Evolutionary conservation across 108 stramenopile species (phyloP).

Genomic region (Cyclotella kingstonii): DNA sequence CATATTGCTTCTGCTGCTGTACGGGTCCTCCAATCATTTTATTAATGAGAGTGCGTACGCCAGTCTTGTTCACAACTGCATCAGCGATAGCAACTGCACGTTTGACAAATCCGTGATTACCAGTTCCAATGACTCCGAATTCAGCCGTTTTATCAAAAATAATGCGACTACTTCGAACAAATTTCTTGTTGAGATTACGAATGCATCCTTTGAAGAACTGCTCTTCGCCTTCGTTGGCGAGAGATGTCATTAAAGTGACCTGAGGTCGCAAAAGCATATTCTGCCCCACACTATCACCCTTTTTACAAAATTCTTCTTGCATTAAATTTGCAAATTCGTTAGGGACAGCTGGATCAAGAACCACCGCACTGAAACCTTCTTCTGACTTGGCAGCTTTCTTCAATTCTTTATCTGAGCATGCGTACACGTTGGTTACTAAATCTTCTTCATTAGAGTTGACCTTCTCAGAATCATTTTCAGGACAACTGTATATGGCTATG

Average conservation of each 20-base stretch:
- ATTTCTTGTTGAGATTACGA: conserved; percentile 21
- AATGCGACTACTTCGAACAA: conserved; percentile 42
- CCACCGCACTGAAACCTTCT: conserved; percentile 45
- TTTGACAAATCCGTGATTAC: conserved; percentile 37
- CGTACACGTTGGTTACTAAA: conserved; percentile 21
- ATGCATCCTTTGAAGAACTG: conserved; percentile 34
- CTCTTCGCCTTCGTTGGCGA: conserved; percentile 29
- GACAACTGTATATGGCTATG: conserved; percentile 42
- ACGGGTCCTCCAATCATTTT: conserved; percentile 46
- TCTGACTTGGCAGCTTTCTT: conserved; percentile 43
- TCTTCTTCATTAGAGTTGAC: conserved; percentile 22
- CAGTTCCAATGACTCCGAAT: conserved; percentile 37
- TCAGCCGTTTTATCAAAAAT: conserved; percentile 41
- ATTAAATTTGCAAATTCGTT: conserved; percentile 10
- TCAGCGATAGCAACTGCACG: conserved; percentile 25
- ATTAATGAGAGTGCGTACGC: conserved; percentile 33
- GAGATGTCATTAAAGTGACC: conserved; percentile 47
- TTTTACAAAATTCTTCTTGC: conserved; percentile 34
- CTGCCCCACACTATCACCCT: conserved; percentile 23
- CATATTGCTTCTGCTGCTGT: conserved; percentile 37
- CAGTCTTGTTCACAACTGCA: conserved; percentile 37
- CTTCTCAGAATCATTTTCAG: conserved; percentile 19
- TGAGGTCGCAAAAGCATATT: conserved; percentile 30
- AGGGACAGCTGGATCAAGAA: conserved; percentile 42
- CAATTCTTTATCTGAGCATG: conserved; percentile 30